Evolutionary conservation across 2,329 filamentous ascomycete genomes (phyloP), one percentile per base, ranked within the genome.

Genomic region (Cadophora sp.): DNA sequence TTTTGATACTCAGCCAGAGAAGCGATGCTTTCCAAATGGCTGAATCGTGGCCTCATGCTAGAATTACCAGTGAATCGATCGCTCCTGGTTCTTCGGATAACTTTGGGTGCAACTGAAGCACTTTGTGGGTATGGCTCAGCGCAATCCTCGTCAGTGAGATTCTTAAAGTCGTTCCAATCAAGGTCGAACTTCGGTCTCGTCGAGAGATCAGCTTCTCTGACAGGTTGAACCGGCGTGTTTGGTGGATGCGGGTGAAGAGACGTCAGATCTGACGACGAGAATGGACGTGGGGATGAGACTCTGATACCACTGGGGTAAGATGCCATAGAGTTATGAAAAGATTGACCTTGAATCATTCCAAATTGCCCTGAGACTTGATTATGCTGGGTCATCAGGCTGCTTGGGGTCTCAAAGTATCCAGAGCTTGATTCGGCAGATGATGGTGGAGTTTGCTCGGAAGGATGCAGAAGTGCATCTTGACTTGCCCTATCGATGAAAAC

Each of bases 271-370:
- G 68, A 67, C 76, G 66, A 55, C 51, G 66, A 70, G 60, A 69
- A 68, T 56, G 68, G 68, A 30, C 64, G 47, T 7, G 58, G 51
- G 16, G 36, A 45, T 6, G 56, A 60, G 30, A 24, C 20, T 20
- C 33, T 20, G 30, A 60, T 18, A 24, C 39, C 62, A 22, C 11
- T 59, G 13, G 55, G 53, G 30, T 48, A 33, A 47, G 16, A 47
- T 47, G 39, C 30, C 22, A 48, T 36, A 9, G 55, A 59, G 22
- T 59, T 22, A 13, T 33, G 41, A 24, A 41, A 47, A 41, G 55
- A 51, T 39, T 41, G 33, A 70, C 81, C 74, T 79, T 83, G 81
- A 70, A 81, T 79, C 71, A 50, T 61, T 41, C 45, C 24, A 8
- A 50, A 45, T 43, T 58, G n/a, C 11, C 53, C 39, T n/a, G 24